These are phyloP conservation scores for Salix arbutifolia DNA, from an alignment of 345 rosid genomes.

Conservation along the genomic window DNA sequence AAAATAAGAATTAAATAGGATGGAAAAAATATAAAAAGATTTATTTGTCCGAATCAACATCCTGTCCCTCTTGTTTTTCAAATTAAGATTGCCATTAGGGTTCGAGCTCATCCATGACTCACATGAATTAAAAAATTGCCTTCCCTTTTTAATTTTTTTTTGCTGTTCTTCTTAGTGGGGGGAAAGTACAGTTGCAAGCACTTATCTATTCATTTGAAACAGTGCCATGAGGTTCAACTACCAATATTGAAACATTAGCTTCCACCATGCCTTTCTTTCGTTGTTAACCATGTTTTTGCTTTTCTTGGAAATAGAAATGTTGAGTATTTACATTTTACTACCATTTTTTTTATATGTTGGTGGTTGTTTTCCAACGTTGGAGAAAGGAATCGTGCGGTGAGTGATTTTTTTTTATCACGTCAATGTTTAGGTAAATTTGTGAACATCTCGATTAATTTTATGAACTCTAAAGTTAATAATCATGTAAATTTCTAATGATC, in stretches of 20 bases:
- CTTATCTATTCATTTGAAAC: slow-evolving; percentile 7
- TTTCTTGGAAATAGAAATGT: neutral
- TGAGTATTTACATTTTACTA: neutral
- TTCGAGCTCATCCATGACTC: neutral
- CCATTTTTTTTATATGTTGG: neutral
- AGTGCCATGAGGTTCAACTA: neutral
- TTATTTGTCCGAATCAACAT: neutral
- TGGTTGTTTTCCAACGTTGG: neutral
- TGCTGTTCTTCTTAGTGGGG: neutral
- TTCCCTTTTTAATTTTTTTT: neutral
- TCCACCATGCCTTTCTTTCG: neutral
- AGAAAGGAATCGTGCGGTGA: neutral
- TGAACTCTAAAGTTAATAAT: too few relatives aligned
- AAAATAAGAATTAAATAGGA: too few relatives aligned
- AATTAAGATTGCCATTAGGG: neutral
- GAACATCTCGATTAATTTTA: too few relatives aligned
- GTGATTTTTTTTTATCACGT: too few relatives aligned
- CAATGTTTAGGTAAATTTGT: too few relatives aligned
- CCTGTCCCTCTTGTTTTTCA: neutral
- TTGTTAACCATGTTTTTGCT: neutral
- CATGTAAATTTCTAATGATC: too few relatives aligned
- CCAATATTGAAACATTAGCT: neutral
- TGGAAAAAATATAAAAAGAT: too few relatives aligned
- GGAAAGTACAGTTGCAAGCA: neutral
- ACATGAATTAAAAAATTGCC: neutral